These are phyloP conservation scores for Sarocladiaceae sp. DNA, from an alignment of 2,329 filamentous ascomycete species.

Conservation along the genomic window DNA sequence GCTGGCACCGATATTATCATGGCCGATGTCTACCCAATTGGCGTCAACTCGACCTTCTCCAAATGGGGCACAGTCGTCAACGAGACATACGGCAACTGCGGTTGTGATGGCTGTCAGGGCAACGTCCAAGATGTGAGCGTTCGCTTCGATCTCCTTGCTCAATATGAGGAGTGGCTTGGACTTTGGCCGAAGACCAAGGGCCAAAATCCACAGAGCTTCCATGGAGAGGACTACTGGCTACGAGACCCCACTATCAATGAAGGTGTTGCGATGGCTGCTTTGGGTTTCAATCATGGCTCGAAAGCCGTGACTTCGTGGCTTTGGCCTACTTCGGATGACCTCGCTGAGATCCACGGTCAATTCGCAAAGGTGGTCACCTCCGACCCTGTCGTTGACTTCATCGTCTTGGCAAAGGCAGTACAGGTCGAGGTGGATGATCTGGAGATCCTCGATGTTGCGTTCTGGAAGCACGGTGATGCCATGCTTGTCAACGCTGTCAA, in stretches of 20 bases:
- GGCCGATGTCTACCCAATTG: slow-evolving; percentile 57
- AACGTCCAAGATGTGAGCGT: slow-evolving; percentile 45
- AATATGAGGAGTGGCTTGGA: slow-evolving; percentile 36
- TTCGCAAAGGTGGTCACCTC: slow-evolving; percentile 33
- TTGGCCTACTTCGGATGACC: slow-evolving; percentile 32
- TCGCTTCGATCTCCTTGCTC: slow-evolving; percentile 33
- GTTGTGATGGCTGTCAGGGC: slow-evolving; percentile 57
- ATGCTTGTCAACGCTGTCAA: slow-evolving; percentile 20
- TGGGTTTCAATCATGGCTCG: slow-evolving; percentile 42
- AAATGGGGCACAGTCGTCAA: slow-evolving; percentile 55
- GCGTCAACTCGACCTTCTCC: slow-evolving; percentile 49
- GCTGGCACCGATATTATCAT: slow-evolving; percentile 55
- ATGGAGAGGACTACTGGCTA: slow-evolving; percentile 44
- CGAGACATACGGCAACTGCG: slow-evolving; percentile 56
- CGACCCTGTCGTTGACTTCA: slow-evolving; percentile 32
- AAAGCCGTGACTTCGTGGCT: slow-evolving; percentile 41
- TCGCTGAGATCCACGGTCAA: slow-evolving; percentile 33
- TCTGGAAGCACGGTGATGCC: slow-evolving; percentile 16
- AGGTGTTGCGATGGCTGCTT: slow-evolving; percentile 37
- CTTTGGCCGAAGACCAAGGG: slow-evolving; percentile 38
- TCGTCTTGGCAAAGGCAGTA: slow-evolving; percentile 27
- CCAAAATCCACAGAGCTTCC: slow-evolving; percentile 43
- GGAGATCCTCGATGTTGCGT: slow-evolving; percentile 17
- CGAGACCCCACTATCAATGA: slow-evolving; percentile 40
- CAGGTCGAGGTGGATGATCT: slow-evolving; percentile 8